Evolutionary conservation across 768 basidiomycete species (phyloP).

Genomic region (Leucocoprinus sp.): DNA sequence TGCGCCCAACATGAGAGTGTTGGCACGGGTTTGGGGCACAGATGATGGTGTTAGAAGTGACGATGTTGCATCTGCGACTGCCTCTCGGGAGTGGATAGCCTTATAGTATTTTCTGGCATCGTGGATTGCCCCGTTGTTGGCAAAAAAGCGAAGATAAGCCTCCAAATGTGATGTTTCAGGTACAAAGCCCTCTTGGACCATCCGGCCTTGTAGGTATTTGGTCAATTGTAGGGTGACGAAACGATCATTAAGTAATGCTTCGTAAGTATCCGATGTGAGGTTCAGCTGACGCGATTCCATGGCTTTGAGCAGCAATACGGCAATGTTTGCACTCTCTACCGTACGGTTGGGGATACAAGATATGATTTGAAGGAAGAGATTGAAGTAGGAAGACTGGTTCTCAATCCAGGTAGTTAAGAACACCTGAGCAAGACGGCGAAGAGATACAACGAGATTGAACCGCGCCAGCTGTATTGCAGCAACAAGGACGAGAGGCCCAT

Average conservation of each 20-base stretch:
- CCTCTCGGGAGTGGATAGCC: conserved; percentile 23
- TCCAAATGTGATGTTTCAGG: conserved; percentile 39
- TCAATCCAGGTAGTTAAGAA: conserved; percentile 26
- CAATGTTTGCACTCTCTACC: conserved; percentile 28
- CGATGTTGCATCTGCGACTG: conserved; percentile 2
- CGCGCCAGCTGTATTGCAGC: conserved; percentile 40
- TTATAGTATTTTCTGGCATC: conserved; percentile 31
- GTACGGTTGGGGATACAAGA: conserved; percentile 33
- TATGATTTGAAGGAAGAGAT: conserved; percentile 45
- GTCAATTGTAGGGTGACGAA: conserved; percentile 45
- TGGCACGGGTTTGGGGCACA: conserved; percentile 25
- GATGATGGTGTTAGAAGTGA: conserved; percentile 6
- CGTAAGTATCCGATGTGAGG: conserved; percentile 34
- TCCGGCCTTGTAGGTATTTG: conserved; percentile 34
- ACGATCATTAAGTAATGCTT: conserved; percentile 37
- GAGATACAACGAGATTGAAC: conserved; percentile 37
- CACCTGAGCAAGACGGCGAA: conserved; percentile 35
- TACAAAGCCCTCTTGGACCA: conserved; percentile 30
- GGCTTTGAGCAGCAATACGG: conserved; percentile 32
- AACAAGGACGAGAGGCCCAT: conserved; percentile 38
- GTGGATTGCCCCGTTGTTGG: conserved; percentile 35
- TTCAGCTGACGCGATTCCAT: conserved; percentile 40
- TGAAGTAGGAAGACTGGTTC: conserved; percentile 31
- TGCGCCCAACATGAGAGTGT: conserved; percentile 35
- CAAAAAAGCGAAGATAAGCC: conserved; percentile 38